Base-by-base conservation (phyloP, 768 basidiomycete species). In the Ramaria rubella region DNA sequence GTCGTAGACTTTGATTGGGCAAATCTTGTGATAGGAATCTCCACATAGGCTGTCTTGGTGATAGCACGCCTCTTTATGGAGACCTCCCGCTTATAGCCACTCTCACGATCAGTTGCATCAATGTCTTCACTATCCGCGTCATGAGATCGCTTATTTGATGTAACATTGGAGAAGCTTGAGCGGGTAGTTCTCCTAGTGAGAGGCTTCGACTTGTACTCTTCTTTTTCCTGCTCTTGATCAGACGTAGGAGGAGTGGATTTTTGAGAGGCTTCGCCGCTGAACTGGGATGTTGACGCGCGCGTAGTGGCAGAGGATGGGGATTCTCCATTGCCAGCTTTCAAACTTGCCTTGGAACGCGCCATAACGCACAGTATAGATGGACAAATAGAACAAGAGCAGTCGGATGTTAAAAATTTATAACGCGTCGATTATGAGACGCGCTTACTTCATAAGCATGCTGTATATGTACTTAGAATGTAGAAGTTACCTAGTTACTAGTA, bases 231-330 rank as follows among this genome's bases (percentile, higher is more conserved):
- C n/a, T 48, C 55, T 46, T 30, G 17, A 21, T 46, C 27, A 45
- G 55, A 56, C 29, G 55, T 56, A 30, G 55, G 44, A 17, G 55
- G 55, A 7, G 55, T 56, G 17, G 55, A 56, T 19, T 45, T 49
- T 49, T 24, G 29, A 36, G 55, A 56, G 19, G 11, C 43, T 49
- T 33, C 27, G 15, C 29, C 26, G 36, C 55, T 56, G 12, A 56
- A 45, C 21, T 48, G 55, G 30, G 55, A 31, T n/a, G 49, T 31
- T 23, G 55, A 56, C 23, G 55, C 43, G 12, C 43, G 12, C 9
- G 55, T 56, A 24, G 15, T 19, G n/a, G 21, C 40, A 17, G 55
- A 48, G 19, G 55, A 56, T n/a, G 55, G 55, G 21, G 55, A 36
- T 23, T 24, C 15, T 7, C 27, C n/a, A 49, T 33, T 45, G 9